These are phyloP conservation scores for Alternaria incomplexa DNA, from an alignment of 2,329 filamentous ascomycete species.

Conservation along the genomic window DNA sequence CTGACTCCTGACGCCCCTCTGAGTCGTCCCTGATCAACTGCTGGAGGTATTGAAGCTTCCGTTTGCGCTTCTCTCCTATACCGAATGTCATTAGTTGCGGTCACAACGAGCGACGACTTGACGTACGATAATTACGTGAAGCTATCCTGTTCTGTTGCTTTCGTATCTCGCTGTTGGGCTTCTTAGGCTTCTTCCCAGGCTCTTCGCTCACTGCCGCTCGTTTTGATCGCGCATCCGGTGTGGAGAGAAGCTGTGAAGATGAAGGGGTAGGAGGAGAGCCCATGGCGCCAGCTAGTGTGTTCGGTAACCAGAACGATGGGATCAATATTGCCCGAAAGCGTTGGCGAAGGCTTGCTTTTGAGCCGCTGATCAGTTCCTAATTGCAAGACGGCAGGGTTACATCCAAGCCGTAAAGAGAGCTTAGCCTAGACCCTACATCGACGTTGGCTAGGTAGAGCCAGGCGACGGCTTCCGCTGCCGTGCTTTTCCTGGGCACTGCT, in stretches of 20 bases:
- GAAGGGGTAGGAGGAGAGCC: slow-evolving; percentile 9
- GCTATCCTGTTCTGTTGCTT: slow-evolving; percentile 49
- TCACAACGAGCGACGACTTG: not conserved
- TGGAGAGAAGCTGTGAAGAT: slow-evolving; percentile 12
- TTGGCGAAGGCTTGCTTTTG: slow-evolving; percentile 25
- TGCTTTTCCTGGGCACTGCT: slow-evolving; percentile 31
- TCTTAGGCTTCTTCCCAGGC: slow-evolving; percentile 35
- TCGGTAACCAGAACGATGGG: slow-evolving; percentile 10
- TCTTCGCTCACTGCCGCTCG: slow-evolving; percentile 9
- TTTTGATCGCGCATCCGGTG: slow-evolving; percentile 15
- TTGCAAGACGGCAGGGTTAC: slow-evolving; percentile 23
- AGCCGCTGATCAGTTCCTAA: slow-evolving; percentile 18
- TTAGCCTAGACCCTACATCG: slow-evolving; percentile 15
- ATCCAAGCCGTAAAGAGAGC: slow-evolving; percentile 17
- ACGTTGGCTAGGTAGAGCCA: slow-evolving; percentile 22
- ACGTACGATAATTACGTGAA: slow-evolving; percentile 46
- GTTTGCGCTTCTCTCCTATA: slow-evolving; percentile 46
- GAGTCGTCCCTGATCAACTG: slow-evolving; percentile 37
- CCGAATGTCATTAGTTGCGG: slow-evolving; percentile 10
- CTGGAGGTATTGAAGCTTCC: slow-evolving; percentile 46
- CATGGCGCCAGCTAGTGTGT: slow-evolving; percentile 32
- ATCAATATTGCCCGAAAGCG: slow-evolving; percentile 11
- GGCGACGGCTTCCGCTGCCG: slow-evolving; percentile 17
- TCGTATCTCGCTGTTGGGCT: slow-evolving; percentile 45
- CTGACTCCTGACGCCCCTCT: slow-evolving; percentile 19